Evolutionary conservation across 129 eudicot species (phyloP).

Genomic region (Silybum marianum): DNA sequence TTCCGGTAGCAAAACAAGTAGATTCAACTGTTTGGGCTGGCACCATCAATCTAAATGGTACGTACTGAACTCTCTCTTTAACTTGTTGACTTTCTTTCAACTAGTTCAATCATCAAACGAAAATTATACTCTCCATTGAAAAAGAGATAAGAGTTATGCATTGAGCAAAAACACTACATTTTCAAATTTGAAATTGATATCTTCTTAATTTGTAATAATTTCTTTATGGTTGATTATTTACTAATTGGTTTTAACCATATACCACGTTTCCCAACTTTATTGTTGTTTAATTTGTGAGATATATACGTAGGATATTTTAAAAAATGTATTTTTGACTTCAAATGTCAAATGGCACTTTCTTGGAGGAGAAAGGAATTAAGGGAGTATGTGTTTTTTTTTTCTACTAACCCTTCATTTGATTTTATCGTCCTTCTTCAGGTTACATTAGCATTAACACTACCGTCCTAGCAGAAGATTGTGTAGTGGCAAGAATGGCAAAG

Average conservation of each 20-base stretch:
- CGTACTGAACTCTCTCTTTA: slow-evolving; percentile 28
- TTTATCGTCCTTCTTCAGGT: slow-evolving; percentile 41
- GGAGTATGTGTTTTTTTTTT: neutral
- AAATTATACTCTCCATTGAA: neutral
- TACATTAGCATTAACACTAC: slow-evolving; percentile 70
- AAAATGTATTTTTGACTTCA: slow-evolving; percentile 2
- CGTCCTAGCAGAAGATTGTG: slow-evolving; percentile 75
- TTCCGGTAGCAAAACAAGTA: slow-evolving; percentile 69
- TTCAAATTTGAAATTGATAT: neutral
- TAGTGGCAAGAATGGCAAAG: slow-evolving; percentile 89
- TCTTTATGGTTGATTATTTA: too few species aligned
- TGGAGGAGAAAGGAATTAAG: neutral
- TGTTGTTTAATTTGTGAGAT: neutral
- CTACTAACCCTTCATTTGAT: neutral
- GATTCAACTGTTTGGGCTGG: slow-evolving; percentile 92
- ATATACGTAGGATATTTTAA: neutral
- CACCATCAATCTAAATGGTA: slow-evolving; percentile 90
- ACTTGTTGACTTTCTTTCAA: neutral
- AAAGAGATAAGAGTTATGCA: neutral
- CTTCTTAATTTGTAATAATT: neutral
- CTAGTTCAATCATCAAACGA: neutral
- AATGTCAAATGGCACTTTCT: neutral
- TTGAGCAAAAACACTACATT: slow-evolving; percentile 2
- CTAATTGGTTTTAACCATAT: neutral
- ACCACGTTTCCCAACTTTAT: neutral